Evolutionary conservation across 495 filamentous ascomycete species (phyloP).

Genomic region (Friedmanniomyces simplex): DNA sequence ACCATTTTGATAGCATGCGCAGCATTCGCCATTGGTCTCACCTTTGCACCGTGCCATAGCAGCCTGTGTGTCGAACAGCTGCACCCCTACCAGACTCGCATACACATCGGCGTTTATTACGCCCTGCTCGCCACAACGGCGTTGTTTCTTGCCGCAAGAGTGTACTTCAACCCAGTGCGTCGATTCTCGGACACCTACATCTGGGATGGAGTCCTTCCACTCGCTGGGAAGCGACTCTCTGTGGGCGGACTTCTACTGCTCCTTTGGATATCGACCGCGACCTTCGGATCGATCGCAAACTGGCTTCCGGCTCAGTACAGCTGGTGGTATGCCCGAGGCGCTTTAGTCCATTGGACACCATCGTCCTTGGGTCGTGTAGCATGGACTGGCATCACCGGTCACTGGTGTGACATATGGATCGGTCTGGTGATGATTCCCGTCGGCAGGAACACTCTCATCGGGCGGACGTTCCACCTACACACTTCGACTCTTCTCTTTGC

Average conservation of each 20-base stretch:
- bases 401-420: not conserved
- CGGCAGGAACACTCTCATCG: not conserved
- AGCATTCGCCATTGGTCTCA: not conserved
- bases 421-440: conserved; percentile 5
- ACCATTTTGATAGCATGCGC: not conserved
- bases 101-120: not conserved
- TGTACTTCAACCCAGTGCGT: not conserved
- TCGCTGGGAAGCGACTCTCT: not conserved
- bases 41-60: conserved; percentile 1
- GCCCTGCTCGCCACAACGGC: not conserved
- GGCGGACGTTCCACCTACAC: not conserved
- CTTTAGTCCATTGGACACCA: not conserved
- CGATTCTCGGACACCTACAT: not conserved
- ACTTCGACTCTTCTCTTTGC: not conserved
- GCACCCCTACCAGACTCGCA: not conserved
- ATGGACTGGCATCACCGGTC: not conserved
- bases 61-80: not conserved
- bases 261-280: not conserved
- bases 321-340: not conserved
- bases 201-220: not conserved
- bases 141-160: not conserved
- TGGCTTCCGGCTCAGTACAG: not conserved
- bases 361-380: not conserved
- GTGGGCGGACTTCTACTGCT: not conserved
- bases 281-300: not conserved